Base-by-base conservation (phyloP, 768 basidiomycete genomes). In the Candolleomyces efflorescens region DNA sequence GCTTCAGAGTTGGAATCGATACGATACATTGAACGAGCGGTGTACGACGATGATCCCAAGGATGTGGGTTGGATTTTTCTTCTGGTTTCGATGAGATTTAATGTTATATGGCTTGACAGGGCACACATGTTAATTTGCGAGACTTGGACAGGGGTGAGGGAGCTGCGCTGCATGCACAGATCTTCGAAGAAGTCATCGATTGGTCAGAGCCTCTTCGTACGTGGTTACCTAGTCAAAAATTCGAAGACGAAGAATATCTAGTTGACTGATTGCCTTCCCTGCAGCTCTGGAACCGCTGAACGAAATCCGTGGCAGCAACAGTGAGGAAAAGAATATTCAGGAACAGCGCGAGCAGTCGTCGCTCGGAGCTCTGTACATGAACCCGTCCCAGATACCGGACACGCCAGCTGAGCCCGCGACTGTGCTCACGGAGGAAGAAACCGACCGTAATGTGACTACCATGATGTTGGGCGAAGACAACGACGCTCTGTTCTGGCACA, bases 91-190 rank as follows among this genome's bases (percentile, higher is more conserved):
- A 62, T 60, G 64, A 71, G 67, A 67, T 65, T 67, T 68, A 60
- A 67, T 67, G 52, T 55, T 50, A 63, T 56, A 59, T 68, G 63
- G 69, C 68, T 71, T 68, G 67, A 75, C 81, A 94, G 91, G 89
- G 86, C 75, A 75, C 79, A 69, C 86, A 88, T 76, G 75, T 78
- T 73, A 89, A 79, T 76, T 71, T 89, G 63, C 90, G 90, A 69
- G 91, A 92, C 74, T 78, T 94, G 77, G 92, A 94, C 74, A 83
- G 89, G 69, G 88, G 84, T 69, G 92, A 93, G 71, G 92, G 92
- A 51, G 90, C 89, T 56, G 90, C 92, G 53, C 69, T 94, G 65
- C 91, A 93, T 68, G 83, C 84, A 60, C 87, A 86, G 68, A 66
- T 90, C 60, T 93, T 93, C 71, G 92, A 93, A 75, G 92, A 93